Evolutionary conservation across 2,329 filamentous ascomycete species (phyloP).

Genomic region (Fusarium setosum): DNA sequence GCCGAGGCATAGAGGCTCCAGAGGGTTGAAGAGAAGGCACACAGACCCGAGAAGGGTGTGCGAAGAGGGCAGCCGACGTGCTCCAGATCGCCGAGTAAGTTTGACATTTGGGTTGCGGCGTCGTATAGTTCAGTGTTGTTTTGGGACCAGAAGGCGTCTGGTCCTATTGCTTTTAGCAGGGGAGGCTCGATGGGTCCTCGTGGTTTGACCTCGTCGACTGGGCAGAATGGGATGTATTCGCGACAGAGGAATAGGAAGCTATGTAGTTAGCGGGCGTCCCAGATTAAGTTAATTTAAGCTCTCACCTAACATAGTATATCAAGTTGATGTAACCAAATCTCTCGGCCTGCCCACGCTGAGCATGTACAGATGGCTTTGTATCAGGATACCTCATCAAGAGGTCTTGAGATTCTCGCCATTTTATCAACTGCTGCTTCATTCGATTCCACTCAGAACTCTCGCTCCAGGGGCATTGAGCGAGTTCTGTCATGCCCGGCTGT

Average conservation of each 20-base stretch:
- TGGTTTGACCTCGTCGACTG: conserved; percentile 36
- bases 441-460: conserved; percentile 31
- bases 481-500: conserved; percentile 34
- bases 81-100: conserved; percentile 33
- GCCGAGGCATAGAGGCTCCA: conserved; percentile 37
- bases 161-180: conserved; percentile 29
- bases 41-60: conserved; percentile 37
- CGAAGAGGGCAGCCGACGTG: conserved; percentile 31
- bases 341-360: conserved; percentile 40
- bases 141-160: conserved; percentile 33
- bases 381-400: conserved; percentile 34
- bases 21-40: conserved; percentile 33
- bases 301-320: conserved; percentile 41
- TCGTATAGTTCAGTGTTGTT: conserved; percentile 34
- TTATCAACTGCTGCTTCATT: conserved; percentile 32
- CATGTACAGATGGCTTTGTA: conserved; percentile 35
- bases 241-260: conserved; percentile 35
- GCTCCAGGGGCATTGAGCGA: conserved; percentile 33
- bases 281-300: rapidly evolving
- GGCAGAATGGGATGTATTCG: conserved; percentile 39
- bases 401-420: conserved; percentile 34
- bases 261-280: rapidly evolving
- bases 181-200: conserved; percentile 39
- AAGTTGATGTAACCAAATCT: conserved; percentile 41
- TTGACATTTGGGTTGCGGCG: conserved; percentile 37